Evolutionary conservation across 1,284 basidiomycete genomes (phyloP), one percentile per base, ranked within the genome.

Genomic region (Boletus sp.): DNA sequence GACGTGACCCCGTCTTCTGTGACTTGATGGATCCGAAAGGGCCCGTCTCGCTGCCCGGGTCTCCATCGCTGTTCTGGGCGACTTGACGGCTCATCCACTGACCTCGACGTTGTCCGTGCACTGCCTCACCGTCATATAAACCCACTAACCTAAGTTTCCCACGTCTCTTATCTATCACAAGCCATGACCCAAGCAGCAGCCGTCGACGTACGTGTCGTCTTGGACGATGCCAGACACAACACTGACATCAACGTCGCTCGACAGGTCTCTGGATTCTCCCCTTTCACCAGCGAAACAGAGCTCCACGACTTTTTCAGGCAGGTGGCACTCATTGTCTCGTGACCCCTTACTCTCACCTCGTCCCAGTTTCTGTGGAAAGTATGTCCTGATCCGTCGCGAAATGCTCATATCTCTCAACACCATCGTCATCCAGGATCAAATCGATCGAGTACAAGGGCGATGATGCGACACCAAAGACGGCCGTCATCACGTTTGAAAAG

Each of bases 281-380:
- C 79, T 1, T 64, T 67, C 20, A 91, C 88, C 20, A 80, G 76
- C 17, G 66, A 86, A 60, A 60, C 70, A 19, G 76, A 82, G 44
- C 73, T 92, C 41, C 66, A 76, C 53, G 82, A 90, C 55, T 91
- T 88, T 70, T 90, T 91, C 73, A 77, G 81, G 87, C 88, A 37
- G 72, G 52, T 20, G 19, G 75, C 70, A 25, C 40, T 26, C 36
- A 9, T 20, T 48, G 9, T 48, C 48, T 27, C 41, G 23, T 7
- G 51, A 48, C 49, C 44, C 39, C 49, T 44, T 37, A 14, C 46
- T 44, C 46, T 54, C 45, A 43, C 50, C n/a, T 25, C 9, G 4
- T 8, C 33, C 32, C 57, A 89, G 86, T 8, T 89, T 89, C 66
- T 90, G 88, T 59, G 87, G 87, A 72, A 81, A 76, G 84, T 84